Base-by-base conservation (phyloP, 1,284 basidiomycete species). In the Coniophora puteana region DNA sequence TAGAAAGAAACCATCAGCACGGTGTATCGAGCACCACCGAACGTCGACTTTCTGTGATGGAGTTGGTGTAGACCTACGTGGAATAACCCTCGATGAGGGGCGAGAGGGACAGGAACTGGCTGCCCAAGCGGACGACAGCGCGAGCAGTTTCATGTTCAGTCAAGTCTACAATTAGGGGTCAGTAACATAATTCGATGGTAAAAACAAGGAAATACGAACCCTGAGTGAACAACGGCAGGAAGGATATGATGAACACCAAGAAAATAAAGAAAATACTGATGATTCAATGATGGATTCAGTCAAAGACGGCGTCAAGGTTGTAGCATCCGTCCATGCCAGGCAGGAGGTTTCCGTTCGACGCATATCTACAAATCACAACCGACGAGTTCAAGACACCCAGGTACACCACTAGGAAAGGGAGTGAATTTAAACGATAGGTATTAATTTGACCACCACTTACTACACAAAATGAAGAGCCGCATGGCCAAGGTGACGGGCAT, bases 211-310 rank as follows among this genome's bases (percentile, higher is more conserved):
- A 38, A 16, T n/a, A 58, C 70, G 40, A 53, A 90, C 89, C 89
- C 78, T 96, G 93, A 45, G 96, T 71, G 78, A 96, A 96, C 36
- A 96, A 69, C 0, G 92, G 92, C 53, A 95, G 71, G 72, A 93
- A 94, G 8, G 92, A 80, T 51, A 96, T 95, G 78, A 93, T 86
- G 74, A 96, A 96, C 49, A 96, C 93, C 64, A n/a, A n/a, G n/a
- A n/a, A n/a, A n/a, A n/a, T n/a, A n/a, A 96, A 73, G 76, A 96
- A 93, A 60, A 96, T 95, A 63, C 88, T 92, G 62, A 95, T 87
- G 66, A 97, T 93, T 63, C 91, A 93, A 47, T 87, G 89, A 57
- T 86, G 76, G 61, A 97, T 94, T 94, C 93, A 97, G 45, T 83
- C 74, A 66, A 88, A 95, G 40, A 93, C 89, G 8, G 91, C 92